Evolutionary conservation across 2,329 filamentous ascomycete genomes (phyloP).

Genomic region (Aspergillus luchuensis): DNA sequence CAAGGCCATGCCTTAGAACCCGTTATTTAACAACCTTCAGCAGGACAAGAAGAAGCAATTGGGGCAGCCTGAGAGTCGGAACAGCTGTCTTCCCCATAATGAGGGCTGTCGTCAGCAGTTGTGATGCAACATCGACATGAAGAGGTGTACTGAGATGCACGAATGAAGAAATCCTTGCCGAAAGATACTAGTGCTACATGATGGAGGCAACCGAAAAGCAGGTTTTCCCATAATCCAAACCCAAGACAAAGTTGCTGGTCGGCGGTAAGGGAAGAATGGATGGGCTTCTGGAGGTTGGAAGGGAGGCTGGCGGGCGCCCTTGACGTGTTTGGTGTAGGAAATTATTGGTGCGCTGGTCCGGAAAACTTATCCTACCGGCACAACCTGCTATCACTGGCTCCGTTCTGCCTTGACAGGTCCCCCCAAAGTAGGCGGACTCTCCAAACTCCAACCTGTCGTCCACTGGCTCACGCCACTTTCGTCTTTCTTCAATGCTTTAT

Average conservation of each 20-base stretch:
- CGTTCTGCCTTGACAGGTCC: background rate
- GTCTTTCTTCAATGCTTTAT: background rate
- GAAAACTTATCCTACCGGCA: slow-evolving; percentile 13
- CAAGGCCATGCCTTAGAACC: too few species aligned
- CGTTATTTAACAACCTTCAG: too few species aligned
- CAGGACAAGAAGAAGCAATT: too few species aligned
- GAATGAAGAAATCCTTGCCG: too few species aligned
- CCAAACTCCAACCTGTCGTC: background rate
- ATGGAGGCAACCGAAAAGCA: too few species aligned
- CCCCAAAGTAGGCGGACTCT: background rate
- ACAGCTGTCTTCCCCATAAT: too few species aligned
- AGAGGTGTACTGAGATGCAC: too few species aligned
- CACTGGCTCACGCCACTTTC: background rate
- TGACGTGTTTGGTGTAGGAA: background rate
- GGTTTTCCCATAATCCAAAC: too few species aligned
- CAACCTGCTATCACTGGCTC: background rate
- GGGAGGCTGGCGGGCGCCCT: background rate
- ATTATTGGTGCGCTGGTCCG: slow-evolving; percentile 4
- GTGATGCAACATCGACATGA: too few species aligned
- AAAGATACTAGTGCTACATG: too few species aligned
- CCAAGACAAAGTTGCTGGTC: background rate
- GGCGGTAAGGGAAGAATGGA: background rate
- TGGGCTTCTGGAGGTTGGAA: background rate
- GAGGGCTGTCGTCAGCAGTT: too few species aligned
- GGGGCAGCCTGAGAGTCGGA: too few species aligned